Base-by-base conservation (phyloP, 768 basidiomycete species). In the Lactarius sanguifluus region DNA sequence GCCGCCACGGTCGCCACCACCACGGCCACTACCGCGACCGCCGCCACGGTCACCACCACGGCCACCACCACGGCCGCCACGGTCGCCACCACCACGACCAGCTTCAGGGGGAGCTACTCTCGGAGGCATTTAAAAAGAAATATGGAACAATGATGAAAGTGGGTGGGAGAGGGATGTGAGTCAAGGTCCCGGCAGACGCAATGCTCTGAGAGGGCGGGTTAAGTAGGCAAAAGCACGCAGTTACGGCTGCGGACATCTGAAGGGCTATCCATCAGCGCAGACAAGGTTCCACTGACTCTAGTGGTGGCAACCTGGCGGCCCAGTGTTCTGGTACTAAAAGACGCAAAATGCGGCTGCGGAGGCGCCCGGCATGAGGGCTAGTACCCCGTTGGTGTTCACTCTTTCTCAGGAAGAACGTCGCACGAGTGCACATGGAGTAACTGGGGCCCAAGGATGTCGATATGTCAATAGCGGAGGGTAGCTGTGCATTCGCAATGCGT, bases 61-160 rank as follows among this genome's bases (percentile, higher is more conserved):
- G 6, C 59, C 40, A 8, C 52, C 32, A 13, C 38, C 30, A 8
- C 30, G 28, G 12, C 54, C 30, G 13, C 38, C 50, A 74, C 72
- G 69, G 16, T 72, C 70, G 32, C 71, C 72, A 52, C 58, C 12
- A 43, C 64, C 64, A 28, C 32, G 54, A 36, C 30, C 59, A 38
- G 7, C 43, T 7, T 61, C 60, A 1, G 64, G 5, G 23, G 32
- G 23, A 6, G 32, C 18, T 3, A 4, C 54, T 61, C 41, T 50
- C 2, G 45, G 60, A 1, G 15, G 36, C 59, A 65, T 65, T 47
- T 13, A 3, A 32, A n/a, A 10, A 20, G 8, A 50, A 25, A 13
- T 13, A 23, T 0, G 12, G 25, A 52, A 28, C 1, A n/a, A 5
- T 15, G 50, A 23, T 13, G n/a, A 9, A 4, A n/a, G n/a, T n/a